Conservation (phyloP, 495 filamentous ascomycete genomes). For the Bacidia rubella region DNA sequence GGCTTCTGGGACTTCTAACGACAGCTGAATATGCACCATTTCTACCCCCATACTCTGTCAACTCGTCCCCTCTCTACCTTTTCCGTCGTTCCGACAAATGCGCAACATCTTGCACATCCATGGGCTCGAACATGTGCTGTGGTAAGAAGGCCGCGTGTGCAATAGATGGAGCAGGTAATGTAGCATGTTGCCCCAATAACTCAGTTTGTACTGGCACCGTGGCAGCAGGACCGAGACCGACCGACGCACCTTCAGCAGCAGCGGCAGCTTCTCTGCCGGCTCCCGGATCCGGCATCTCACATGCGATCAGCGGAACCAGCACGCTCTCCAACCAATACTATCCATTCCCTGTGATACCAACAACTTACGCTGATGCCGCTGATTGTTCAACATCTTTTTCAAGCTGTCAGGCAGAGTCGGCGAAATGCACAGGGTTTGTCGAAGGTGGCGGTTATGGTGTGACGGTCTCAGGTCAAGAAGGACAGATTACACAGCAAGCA, state of each 20-base stretch:
- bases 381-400: constrained; percentile 54
- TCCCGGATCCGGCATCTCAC: constrained; percentile 10
- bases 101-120: constrained; percentile 7
- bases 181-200: constrained; percentile 52
- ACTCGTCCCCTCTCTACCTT: constrained; percentile 6
- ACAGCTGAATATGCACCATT: constrained; percentile 10
- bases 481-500: constrained; percentile 37
- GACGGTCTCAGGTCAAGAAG: constrained; percentile 46
- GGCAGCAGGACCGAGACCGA: constrained; percentile 19
- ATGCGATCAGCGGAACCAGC: constrained; percentile 12
- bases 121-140: constrained; percentile 37
- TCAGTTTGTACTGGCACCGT: constrained; percentile 50
- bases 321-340: constrained; percentile 41
- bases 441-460: constrained; percentile 41
- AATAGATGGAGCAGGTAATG: constrained; percentile 41
- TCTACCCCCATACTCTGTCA: neutral
- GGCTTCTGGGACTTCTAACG: neutral
- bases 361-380: constrained; percentile 47
- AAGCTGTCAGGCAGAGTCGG: constrained; percentile 50
- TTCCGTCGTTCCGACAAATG: constrained; percentile 16
- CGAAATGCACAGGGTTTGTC: constrained; percentile 46
- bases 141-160: constrained; percentile 38
- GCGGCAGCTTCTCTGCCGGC: constrained; percentile 19
- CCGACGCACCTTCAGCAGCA: constrained; percentile 21
- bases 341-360: constrained; percentile 53